Evolutionary conservation across 176 grass and related monocot genomes (phyloP), one percentile per base, ranked within the genome.

Genomic region (Alopecurus myosuroides): DNA sequence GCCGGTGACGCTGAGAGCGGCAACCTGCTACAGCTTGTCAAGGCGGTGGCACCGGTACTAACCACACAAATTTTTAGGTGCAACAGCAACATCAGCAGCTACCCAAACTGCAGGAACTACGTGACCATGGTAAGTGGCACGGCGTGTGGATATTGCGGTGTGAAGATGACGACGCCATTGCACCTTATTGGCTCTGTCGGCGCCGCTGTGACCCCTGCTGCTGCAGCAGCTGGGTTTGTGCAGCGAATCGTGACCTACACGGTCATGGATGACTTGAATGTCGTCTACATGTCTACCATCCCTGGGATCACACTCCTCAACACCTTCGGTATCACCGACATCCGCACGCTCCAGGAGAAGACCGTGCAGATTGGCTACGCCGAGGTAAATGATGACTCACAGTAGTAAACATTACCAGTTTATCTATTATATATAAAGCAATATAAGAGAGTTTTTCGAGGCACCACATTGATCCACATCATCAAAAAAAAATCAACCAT

Each of bases 251-350:
- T 75, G 40, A 83, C 40, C 72, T 42, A 42, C 41, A 42, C 10
- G 9, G 41, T 42, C 9, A 42, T 42, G 41, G 41, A 42, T 42
- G 41, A 89, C 51, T 84, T 94, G 3, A 61, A 15, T 2, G 77
- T 91, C 1, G 28, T 61, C 7, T 80, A 87, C 41, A 80, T 91
- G 87, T 89, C 92, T 0, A 70, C 81, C 44, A 89, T 89, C 41
- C 56, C 86, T 0, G 83, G 76, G 40, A 84, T 91, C 50, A 55
- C 80, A 6, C 28, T 85, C 17, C 65, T 94, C 11, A 89, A 82
- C 18, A 73, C 53, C 29, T 78, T 77, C 5, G 70, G 85, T 2
- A 12, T 85, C 49, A 89, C 72, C 0, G 70, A 88, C 66, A 50
- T 85, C 31, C 12, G 75, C 8, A 4, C 3, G 22, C 70, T 93